Conservation (phyloP, 441 rosid genomes). For the Erysimum pusillum region DNA sequence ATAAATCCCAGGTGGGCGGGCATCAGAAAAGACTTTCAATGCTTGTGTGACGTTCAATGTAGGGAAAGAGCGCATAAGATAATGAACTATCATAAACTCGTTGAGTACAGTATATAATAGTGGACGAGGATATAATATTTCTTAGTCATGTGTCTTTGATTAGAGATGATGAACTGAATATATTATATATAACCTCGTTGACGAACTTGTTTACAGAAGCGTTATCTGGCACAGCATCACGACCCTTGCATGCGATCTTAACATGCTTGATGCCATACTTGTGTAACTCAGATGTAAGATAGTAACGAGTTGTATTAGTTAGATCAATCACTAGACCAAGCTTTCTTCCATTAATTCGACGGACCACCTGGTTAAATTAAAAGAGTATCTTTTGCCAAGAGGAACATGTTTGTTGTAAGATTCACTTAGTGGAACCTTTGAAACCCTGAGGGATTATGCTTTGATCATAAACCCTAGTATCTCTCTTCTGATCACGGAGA, state of each 20-base stretch:
- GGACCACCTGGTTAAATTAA: constrained; percentile 86
- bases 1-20: not conserved
- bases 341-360: constrained; percentile 70
- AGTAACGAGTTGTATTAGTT: not conserved
- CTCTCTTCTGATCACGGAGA: too few relatives aligned
- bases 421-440: constrained; percentile 63
- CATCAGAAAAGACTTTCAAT: not conserved
- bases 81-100: not conserved
- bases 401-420: constrained; percentile 76
- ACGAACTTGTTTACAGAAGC: not conserved
- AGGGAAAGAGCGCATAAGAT: not conserved
- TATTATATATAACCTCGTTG: too few relatives aligned
- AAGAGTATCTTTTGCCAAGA: constrained; percentile 72
- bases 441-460: not conserved
- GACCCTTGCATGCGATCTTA: not conserved
- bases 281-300: too few relatives aligned
- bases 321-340: not conserved
- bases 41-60: not conserved
- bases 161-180: not conserved
- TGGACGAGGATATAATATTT: not conserved
- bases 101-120: too few relatives aligned
- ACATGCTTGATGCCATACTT: not conserved
- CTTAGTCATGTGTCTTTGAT: not conserved
- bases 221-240: not conserved
- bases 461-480: too few relatives aligned